phyloP scores from a whole-genome alignment of 495 filamentous ascomycete genomes.

The Cercophora scortea region DNA sequence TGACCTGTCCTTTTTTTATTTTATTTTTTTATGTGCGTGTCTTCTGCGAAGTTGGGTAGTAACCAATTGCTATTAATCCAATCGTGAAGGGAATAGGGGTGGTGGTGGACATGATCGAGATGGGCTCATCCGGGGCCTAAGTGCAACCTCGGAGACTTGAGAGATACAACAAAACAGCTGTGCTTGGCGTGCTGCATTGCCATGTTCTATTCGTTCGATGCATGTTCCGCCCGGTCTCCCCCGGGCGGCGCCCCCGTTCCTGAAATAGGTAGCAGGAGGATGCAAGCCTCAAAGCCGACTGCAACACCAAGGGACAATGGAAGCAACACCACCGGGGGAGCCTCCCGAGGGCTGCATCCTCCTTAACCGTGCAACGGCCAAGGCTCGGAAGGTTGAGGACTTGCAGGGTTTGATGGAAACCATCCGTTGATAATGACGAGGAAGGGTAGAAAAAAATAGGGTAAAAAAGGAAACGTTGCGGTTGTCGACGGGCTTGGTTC shows the following conservation, averaged over 20 bases:
- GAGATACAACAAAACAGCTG: not conserved
- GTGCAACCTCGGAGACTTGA: too few species aligned
- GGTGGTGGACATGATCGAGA: not conserved
- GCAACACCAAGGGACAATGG: not conserved
- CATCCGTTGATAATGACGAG: not conserved
- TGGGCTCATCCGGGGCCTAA: not conserved
- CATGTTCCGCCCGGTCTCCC: not conserved
- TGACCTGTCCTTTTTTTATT: not conserved
- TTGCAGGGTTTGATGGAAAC: not conserved
- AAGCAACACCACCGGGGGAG: not conserved
- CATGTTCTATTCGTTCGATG: not conserved
- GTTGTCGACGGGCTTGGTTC: not conserved
- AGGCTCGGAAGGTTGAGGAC: too few species aligned
- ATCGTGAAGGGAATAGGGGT: not conserved
- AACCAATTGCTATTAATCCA: not conserved
- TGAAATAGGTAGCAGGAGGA: not conserved
- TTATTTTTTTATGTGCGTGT: too few species aligned
- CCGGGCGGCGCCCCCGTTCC: not conserved
- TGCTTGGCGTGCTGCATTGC: not conserved
- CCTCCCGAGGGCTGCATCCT: not conserved
- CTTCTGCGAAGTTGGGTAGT: not conserved
- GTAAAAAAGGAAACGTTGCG: not conserved
- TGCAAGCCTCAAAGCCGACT: not conserved
- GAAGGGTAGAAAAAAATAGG: not conserved
- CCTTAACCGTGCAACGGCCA: too few species aligned